Evolutionary conservation across 805 yeast species (phyloP).

Genomic region (Pichia eremophila): DNA sequence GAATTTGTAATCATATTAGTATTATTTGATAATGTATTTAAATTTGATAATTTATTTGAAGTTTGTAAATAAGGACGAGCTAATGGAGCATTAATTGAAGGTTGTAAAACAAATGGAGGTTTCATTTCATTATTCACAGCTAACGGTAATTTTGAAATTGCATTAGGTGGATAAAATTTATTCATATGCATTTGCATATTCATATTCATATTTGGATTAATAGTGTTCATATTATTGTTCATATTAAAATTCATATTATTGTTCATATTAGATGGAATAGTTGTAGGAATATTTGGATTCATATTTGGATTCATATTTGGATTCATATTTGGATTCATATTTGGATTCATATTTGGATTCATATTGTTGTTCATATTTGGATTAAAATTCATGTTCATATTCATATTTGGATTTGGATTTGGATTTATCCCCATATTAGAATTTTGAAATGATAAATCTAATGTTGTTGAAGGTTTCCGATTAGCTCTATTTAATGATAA

Average conservation of each 20-base stretch:
- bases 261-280: neutral
- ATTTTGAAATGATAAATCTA: neutral
- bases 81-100: constrained; percentile 3
- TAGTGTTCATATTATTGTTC: neutral
- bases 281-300: neutral
- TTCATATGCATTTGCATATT: neutral
- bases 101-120: neutral
- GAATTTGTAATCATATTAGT: neutral
- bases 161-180: neutral
- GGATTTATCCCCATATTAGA: neutral
- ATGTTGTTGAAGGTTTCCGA: neutral
- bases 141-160: neutral
- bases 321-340: no score
- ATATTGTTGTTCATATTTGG: neutral
- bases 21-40: neutral
- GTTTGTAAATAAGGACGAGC: constrained; percentile 6
- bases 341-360: neutral
- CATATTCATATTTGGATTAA: neutral
- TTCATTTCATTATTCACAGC: neutral
- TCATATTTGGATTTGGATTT: neutral
- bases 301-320: neutral
- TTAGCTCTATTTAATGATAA: neutral
- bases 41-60: neutral
- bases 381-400: neutral
- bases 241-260: neutral